A percentile compares a stretch with the other conserved stretches of the same genome.
Evolutionary conservation across 164 flowering plant genomes (phyloP).

Genomic region (Vitis riparia): DNA sequence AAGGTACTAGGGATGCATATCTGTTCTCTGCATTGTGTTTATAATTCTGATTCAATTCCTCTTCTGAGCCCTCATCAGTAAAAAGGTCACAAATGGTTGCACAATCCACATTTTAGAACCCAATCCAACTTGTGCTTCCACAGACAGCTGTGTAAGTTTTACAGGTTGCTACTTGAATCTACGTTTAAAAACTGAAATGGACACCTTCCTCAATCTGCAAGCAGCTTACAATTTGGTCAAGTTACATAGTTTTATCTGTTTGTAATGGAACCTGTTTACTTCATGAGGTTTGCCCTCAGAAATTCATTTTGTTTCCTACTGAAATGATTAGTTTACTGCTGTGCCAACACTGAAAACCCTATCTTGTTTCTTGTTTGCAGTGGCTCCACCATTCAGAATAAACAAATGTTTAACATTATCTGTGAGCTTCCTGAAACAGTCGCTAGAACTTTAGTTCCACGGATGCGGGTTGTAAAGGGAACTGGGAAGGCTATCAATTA

Average conservation of each 20-base stretch:
- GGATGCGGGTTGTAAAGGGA: conserved; percentile 90
- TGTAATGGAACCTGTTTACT: background rate
- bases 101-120: no score
- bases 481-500: conserved; percentile 87
- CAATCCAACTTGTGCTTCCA: no score
- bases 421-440: conserved; percentile 99
- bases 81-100: no score
- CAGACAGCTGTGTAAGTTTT: no score
- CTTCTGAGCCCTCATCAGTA: no score
- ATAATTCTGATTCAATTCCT: background rate
- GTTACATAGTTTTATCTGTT: background rate
- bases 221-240: background rate
- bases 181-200: background rate
- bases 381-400: conserved; percentile 79
- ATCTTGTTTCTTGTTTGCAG: conserved; percentile 36
- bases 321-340: background rate
- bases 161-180: background rate
- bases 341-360: background rate
- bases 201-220: background rate
- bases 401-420: conserved; percentile 93
- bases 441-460: conserved; percentile 91
- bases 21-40: background rate
- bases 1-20: conserved; percentile 44
- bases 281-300: background rate
- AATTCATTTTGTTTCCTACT: background rate